Conservation (phyloP, 495 filamentous ascomycete genomes). For the Neurospora hispaniola region DNA sequence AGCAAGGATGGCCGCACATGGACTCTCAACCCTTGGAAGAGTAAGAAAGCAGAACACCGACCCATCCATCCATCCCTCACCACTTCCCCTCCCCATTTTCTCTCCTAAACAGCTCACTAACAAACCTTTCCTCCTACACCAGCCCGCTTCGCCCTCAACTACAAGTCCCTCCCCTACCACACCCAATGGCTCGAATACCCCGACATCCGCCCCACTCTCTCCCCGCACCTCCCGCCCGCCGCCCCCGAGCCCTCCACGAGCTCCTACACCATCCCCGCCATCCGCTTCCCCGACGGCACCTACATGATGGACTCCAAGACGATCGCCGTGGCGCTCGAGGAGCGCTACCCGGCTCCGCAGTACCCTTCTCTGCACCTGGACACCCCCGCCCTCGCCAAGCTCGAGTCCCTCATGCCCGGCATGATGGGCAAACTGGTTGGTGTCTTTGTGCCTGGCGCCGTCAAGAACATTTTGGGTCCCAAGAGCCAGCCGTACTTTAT, state of each 20-base stretch:
- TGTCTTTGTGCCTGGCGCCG: conserved; percentile 26
- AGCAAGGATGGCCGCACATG: conserved; percentile 37
- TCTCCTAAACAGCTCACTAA: no score
- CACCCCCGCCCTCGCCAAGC: conserved; percentile 26
- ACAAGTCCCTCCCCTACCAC: conserved; percentile 50
- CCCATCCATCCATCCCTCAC: background rate
- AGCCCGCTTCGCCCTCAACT: conserved; percentile 48
- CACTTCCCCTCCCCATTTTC: background rate
- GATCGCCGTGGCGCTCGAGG: conserved; percentile 45
- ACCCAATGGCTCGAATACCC: conserved; percentile 59
- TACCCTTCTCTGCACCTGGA: conserved; percentile 35
- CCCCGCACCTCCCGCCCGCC: background rate
- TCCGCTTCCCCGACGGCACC: conserved; percentile 36
- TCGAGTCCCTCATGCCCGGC: conserved; percentile 14
- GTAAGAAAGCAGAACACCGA: conserved; percentile 14
- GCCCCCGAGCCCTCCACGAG: conserved; percentile 20
- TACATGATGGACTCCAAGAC: conserved; percentile 46
- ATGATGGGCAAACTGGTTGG: conserved; percentile 12
- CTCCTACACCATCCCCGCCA: conserved; percentile 44
- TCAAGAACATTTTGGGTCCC: conserved; percentile 25
- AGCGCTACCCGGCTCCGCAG: conserved; percentile 37
- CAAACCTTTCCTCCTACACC: no score
- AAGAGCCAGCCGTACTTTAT: conserved; percentile 36
- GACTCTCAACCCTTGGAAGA: conserved; percentile 54
- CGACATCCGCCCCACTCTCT: conserved; percentile 35